Percentiles rank a stretch among this genome's conserved stretches.
Evolutionary conservation across 371 early-diverging fungal genomes (phyloP).

Genomic region (Cokeromyces recurvatus): DNA sequence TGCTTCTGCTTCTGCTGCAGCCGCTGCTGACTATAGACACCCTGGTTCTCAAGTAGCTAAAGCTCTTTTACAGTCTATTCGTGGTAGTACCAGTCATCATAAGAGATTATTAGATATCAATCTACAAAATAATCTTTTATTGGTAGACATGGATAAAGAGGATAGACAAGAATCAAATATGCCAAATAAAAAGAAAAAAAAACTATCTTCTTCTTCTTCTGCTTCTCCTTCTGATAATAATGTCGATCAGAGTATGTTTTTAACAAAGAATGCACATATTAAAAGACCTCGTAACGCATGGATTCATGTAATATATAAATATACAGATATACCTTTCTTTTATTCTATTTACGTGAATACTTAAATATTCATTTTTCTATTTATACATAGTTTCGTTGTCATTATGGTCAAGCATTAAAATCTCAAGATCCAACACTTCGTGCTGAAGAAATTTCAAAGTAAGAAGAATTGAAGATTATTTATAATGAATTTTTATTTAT

Average conservation of each 20-base stretch:
- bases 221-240: background rate
- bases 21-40: slow-evolving; percentile 21
- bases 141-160: too few relatives aligned
- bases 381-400: slow-evolving; percentile 28
- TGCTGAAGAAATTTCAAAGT: slow-evolving; percentile 38
- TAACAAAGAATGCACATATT: slow-evolving; percentile 36
- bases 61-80: slow-evolving; percentile 20
- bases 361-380: background rate
- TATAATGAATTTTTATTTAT: background rate
- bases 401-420: slow-evolving; percentile 33
- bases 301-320: slow-evolving; percentile 39
- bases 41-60: slow-evolving; percentile 32
- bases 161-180: too few relatives aligned
- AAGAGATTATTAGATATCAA: too few relatives aligned
- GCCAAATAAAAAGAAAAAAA: slow-evolving; percentile 1
- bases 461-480: slow-evolving; percentile 5
- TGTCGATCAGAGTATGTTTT: slow-evolving; percentile 27
- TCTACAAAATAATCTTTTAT: too few relatives aligned
- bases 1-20: slow-evolving; percentile 25
- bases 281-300: slow-evolving; percentile 39
- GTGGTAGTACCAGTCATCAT: background rate
- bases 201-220: background rate
- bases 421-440: slow-evolving; percentile 33
- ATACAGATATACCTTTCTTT: too few relatives aligned
- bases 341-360: too few relatives aligned